Evolutionary conservation across 1,284 basidiomycete genomes (phyloP), one percentile per base, ranked within the genome.

Genomic region (Xerocomus minutiporus): DNA sequence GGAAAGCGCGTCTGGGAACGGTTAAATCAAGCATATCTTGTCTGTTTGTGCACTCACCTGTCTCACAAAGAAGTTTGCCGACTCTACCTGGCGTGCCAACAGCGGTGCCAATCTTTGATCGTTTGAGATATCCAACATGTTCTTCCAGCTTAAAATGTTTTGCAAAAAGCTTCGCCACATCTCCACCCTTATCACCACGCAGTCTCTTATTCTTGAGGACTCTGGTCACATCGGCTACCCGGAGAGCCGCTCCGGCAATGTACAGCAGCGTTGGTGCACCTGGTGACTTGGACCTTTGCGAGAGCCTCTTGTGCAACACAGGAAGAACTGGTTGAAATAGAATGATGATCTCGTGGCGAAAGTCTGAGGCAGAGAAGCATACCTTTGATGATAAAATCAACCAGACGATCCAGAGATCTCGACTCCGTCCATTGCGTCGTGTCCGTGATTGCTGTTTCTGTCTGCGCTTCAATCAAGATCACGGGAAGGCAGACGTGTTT

Each of bases 141-240:
- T 92, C 86, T 50, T 83, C 75, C 41, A 93, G 75, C 71, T 91
- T 93, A 71, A 91, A 83, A 66, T 93, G 91, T 69, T 84, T 90
- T 42, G 91, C 88, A 62, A 93, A 93, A 32, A 91, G 76, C 66
- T 93, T 93, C 29, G 86, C 90, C 39, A 92, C 82, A 57, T 91
- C 88, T 28, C 86, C 88, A 53, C 88, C 83, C 67, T 88, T 91
- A 48, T 89, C 82, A 49, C 86, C 83, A 60, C 83, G 73, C 54
- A 91, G 73, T 55, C 72, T 79, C 65, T 78, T 84, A 69, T 82
- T 79, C 67, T 80, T 88, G 56, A 92, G 74, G 47, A 82, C 72
- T 52, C 90, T 76, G 39, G 86, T 85, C 39, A 88, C 78, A 68
- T 92, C 87, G 55, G 81, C 83, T 12, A 89, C 90, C 42, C 91